Percentiles rank a stretch among this genome's conserved stretches.
These are phyloP conservation scores for Emmonsiellopsis sp. DNA, from an alignment of 2,329 filamentous ascomycete genomes.

Conservation along the genomic window DNA sequence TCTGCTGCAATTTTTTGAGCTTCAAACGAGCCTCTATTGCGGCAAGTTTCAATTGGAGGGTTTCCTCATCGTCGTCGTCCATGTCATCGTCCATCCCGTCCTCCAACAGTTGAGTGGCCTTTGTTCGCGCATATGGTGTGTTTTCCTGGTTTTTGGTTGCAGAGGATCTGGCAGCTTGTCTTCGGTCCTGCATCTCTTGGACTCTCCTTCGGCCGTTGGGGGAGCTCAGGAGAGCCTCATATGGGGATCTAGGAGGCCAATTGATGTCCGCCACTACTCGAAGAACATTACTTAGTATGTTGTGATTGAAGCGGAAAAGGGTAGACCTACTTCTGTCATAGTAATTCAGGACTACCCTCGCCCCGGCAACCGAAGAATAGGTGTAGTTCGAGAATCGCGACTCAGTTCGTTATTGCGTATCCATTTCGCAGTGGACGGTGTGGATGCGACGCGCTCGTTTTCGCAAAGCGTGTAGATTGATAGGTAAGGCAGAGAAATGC, in stretches of 20 bases:
- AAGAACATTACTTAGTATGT: neutral
- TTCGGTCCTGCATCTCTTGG: slow-evolving; percentile 56
- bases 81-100: slow-evolving; percentile 28
- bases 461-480: too few species aligned
- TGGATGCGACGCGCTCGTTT: too few species aligned
- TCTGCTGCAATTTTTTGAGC: slow-evolving; percentile 74
- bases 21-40: slow-evolving; percentile 83
- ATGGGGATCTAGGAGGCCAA: slow-evolving; percentile 57
- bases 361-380: too few species aligned
- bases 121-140: slow-evolving; percentile 8
- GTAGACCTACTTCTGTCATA: slow-evolving; percentile 15
- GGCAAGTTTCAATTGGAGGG: slow-evolving; percentile 71
- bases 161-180: slow-evolving; percentile 57
- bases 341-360: neutral
- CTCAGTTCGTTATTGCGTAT: too few species aligned
- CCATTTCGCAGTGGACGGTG: too few species aligned
- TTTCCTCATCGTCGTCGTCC: slow-evolving; percentile 79
- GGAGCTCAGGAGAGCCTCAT: slow-evolving; percentile 56
- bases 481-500: too few species aligned
- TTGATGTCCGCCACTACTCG: slow-evolving; percentile 12
- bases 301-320: neutral
- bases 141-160: slow-evolving; percentile 9
- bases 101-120: slow-evolving; percentile 10
- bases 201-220: slow-evolving; percentile 72
- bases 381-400: too few species aligned